Percentiles rank a stretch among this genome's conserved stretches.
These are phyloP conservation scores for Luffa acutangula DNA, from an alignment of 306 rosid genomes.

Conservation along the genomic window DNA sequence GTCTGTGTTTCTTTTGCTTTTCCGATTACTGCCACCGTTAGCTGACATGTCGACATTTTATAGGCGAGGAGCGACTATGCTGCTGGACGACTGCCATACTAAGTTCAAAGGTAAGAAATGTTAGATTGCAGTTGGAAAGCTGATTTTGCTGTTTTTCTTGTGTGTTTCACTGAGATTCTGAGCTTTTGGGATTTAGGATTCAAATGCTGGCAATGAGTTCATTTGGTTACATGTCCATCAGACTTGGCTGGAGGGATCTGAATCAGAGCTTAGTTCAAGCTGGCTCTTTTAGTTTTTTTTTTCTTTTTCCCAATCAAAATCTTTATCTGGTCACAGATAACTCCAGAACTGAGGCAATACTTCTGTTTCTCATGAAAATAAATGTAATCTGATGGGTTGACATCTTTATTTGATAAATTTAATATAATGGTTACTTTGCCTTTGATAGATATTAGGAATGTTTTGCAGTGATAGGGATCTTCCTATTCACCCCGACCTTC, in stretches of 20 bases:
- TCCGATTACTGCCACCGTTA: background rate
- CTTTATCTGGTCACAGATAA: slow-evolving; percentile 5
- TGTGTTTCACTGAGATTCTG: slow-evolving; percentile 6
- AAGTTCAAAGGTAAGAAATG: slow-evolving; percentile 26
- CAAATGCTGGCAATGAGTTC: slow-evolving; percentile 21
- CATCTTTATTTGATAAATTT: background rate
- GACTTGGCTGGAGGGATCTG: slow-evolving; percentile 34
- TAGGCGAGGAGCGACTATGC: slow-evolving; percentile 25
- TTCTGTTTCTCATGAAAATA: background rate
- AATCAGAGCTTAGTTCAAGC: slow-evolving; percentile 17
- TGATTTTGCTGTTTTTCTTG: background rate
- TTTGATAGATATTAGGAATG: background rate
- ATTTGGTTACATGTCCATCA: slow-evolving; percentile 56
- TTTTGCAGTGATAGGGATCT: background rate
- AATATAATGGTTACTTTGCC: background rate
- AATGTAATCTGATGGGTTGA: slow-evolving; percentile 2
- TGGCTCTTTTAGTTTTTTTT: slow-evolving; percentile 22
- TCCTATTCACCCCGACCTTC: too few species aligned
- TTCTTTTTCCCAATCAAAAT: background rate
- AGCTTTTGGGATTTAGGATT: slow-evolving; percentile 38
- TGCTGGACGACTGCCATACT: slow-evolving; percentile 25
- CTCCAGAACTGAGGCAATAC: background rate
- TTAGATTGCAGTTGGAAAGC: background rate
- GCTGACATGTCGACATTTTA: background rate
- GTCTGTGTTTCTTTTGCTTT: background rate